Evolutionary conservation across 2,329 filamentous ascomycete species (phyloP).

Genomic region (Fusarium sp.): DNA sequence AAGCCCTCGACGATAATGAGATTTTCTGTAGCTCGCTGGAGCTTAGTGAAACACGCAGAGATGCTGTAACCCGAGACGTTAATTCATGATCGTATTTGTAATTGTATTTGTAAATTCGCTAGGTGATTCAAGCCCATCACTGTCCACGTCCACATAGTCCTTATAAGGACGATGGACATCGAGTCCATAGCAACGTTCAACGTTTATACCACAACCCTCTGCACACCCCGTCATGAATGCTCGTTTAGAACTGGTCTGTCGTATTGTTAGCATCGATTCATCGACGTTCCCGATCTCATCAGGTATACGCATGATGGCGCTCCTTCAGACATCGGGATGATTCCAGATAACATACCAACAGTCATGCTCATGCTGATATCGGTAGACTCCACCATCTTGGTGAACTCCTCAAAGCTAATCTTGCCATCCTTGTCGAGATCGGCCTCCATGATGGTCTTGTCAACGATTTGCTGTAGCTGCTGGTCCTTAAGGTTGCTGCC

Average conservation of each 20-base stretch:
- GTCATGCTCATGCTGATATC: constrained; percentile 82
- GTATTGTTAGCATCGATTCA: constrained; percentile 17
- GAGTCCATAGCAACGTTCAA: constrained; percentile 6
- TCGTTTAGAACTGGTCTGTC: constrained; percentile 42
- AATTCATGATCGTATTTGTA: constrained; percentile 45
- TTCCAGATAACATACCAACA: constrained; percentile 64
- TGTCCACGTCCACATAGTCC: constrained; percentile 10
- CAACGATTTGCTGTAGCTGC: constrained; percentile 98
- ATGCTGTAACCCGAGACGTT: constrained; percentile 36
- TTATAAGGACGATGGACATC: neutral
- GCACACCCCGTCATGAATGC: constrained; percentile 6
- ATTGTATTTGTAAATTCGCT: constrained; percentile 43
- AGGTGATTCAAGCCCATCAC: constrained; percentile 28
- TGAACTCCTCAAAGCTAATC: constrained; percentile 99
- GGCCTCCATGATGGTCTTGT: constrained; percentile 99
- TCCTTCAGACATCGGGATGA: neutral
- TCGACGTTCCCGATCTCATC: neutral
- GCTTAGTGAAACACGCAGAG: neutral
- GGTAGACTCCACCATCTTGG: constrained; percentile 98
- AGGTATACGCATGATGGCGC: neutral
- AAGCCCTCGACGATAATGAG: neutral
- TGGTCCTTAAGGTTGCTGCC: constrained; percentile 99
- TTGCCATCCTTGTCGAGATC: constrained; percentile 96
- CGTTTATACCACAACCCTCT: constrained; percentile 3
- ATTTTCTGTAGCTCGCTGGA: neutral